phyloP scores from a whole-genome alignment of 768 basidiomycete genomes.

The Podaxis pistillaris region DNA sequence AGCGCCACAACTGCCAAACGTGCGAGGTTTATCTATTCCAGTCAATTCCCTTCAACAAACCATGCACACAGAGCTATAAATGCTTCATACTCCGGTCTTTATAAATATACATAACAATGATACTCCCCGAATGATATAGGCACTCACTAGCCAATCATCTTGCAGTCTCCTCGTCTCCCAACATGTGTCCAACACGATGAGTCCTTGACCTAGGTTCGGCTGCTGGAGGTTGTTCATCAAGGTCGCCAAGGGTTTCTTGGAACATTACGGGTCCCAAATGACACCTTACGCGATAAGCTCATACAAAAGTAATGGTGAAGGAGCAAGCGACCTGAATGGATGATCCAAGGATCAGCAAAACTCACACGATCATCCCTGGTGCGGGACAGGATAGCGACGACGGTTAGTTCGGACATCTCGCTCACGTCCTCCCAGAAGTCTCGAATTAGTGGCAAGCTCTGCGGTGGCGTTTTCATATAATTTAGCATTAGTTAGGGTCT shows the following conservation, averaged over 20 bases:
- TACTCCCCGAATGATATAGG: constrained; percentile 17
- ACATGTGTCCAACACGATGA: not conserved
- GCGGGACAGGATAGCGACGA: not conserved
- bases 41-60: not conserved
- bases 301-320: not conserved
- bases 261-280: not conserved
- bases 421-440: too few species aligned
- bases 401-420: not conserved
- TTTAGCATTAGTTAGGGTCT: too few species aligned
- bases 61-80: not conserved
- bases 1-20: not conserved
- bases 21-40: not conserved
- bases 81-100: not conserved
- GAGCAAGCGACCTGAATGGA: too few species aligned
- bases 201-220: not conserved
- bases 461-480: too few species aligned
- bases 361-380: not conserved
- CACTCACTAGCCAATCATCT: not conserved
- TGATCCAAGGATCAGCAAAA: not conserved
- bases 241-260: not conserved
- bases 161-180: not conserved
- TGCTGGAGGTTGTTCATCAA: not conserved
- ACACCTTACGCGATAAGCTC: not conserved
- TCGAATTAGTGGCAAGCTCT: too few species aligned
- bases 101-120: not conserved